phyloP scores from a whole-genome alignment of 768 basidiomycete genomes.

The Tricholoma matsutake region DNA sequence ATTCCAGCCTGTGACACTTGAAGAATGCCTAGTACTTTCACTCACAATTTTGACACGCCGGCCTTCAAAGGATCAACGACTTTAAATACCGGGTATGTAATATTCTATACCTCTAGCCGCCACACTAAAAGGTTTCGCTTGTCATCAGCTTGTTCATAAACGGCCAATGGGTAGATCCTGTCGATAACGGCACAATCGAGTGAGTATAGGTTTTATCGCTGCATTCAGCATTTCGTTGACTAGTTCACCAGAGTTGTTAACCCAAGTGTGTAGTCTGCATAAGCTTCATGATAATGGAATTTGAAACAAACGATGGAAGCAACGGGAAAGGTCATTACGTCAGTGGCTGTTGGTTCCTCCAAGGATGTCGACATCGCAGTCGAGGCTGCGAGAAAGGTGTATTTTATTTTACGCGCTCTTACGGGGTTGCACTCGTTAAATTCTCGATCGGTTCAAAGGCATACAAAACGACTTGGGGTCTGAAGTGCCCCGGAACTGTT shows the following conservation, averaged over 20 bases:
- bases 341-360: constrained; percentile 44
- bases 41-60: no score
- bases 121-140: no score
- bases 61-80: no score
- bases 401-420: constrained; percentile 13
- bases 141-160: constrained; percentile 65
- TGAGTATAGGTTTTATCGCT: constrained; percentile 31
- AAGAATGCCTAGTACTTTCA: no score
- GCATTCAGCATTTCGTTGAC: not conserved
- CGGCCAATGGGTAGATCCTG: constrained; percentile 61
- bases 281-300: not conserved
- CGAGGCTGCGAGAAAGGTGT: constrained; percentile 59
- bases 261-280: constrained; percentile 36
- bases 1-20: no score
- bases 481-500: constrained; percentile 42
- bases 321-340: constrained; percentile 58
- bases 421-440: no score
- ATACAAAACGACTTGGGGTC: constrained; percentile 60
- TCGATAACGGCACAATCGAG: constrained; percentile 61
- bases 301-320: constrained; percentile 34
- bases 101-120: no score
- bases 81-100: no score
- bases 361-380: no score
- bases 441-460: constrained; percentile 14
- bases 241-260: constrained; percentile 48